A percentile compares a stretch with the other conserved stretches of the same genome.
These are phyloP conservation scores for Panicum virgatum DNA, from an alignment of 202 grass and related monocot genomes.

Conservation along the genomic window DNA sequence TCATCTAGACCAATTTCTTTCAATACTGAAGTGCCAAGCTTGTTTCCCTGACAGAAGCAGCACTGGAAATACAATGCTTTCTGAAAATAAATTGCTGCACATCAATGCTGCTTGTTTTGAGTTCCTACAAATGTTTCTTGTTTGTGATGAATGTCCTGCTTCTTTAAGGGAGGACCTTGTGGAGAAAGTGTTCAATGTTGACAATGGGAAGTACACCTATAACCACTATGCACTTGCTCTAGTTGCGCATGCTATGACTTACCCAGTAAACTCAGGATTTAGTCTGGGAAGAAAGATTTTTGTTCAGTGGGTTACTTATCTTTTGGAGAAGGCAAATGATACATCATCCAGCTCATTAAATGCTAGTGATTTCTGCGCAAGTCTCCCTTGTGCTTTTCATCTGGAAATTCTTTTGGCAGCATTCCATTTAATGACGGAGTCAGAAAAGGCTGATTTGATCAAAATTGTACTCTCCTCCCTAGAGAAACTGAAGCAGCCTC, in stretches of 20 bases:
- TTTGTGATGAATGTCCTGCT: conserved; percentile 59
- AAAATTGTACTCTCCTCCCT: conserved; percentile 61
- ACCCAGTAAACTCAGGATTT: conserved; percentile 51
- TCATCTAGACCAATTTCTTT: conserved; percentile 83
- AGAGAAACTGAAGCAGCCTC: conserved; percentile 59
- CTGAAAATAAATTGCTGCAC: conserved; percentile 42
- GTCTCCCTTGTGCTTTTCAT: conserved; percentile 81
- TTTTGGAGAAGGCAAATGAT: conserved; percentile 66
- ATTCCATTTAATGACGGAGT: conserved; percentile 70
- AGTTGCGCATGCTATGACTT: conserved; percentile 65
- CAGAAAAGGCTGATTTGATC: conserved; percentile 61
- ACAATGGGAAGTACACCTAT: conserved; percentile 75
- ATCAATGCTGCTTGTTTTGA: conserved; percentile 81
- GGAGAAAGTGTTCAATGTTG: conserved; percentile 77
- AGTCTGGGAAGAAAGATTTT: conserved; percentile 70
- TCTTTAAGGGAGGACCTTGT: conserved; percentile 75
- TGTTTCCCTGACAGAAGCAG: conserved; percentile 60
- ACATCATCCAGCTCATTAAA: conserved; percentile 44
- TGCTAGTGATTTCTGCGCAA: conserved; percentile 57
- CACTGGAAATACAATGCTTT: conserved; percentile 35
- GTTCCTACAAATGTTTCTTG: conserved; percentile 64
- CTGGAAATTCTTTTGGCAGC: conserved; percentile 87
- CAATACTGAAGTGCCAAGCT: conserved; percentile 61
- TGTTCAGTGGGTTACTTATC: conserved; percentile 58
- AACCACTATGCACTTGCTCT: conserved; percentile 79